Percentiles rank a stretch among this genome's conserved stretches.
These are phyloP conservation scores for Candida ortonii DNA, from an alignment of 805 yeast species.

Conservation along the genomic window DNA sequence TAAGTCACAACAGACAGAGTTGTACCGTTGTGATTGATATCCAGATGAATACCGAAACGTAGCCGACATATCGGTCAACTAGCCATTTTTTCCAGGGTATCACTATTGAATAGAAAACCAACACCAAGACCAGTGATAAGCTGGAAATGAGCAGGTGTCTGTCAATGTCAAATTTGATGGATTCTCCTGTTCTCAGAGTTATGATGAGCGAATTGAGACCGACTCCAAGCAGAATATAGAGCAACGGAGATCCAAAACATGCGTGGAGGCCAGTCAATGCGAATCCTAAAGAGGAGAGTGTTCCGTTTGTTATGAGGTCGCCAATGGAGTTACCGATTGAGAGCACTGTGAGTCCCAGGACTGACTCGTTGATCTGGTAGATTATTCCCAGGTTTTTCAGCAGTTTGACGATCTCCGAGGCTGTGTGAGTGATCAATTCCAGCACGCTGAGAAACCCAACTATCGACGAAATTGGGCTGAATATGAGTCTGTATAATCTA, in stretches of 20 bases:
- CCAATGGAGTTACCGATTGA: conserved; percentile 52
- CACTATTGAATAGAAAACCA: conserved; percentile 36
- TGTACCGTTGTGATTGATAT: conserved; percentile 19
- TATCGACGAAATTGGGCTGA: conserved; percentile 23
- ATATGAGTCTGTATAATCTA: conserved; percentile 13
- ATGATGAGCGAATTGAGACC: conserved; percentile 45
- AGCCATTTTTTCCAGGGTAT: conserved; percentile 48
- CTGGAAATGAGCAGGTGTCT: conserved; percentile 37
- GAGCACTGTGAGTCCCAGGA: conserved; percentile 47
- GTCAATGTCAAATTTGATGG: conserved; percentile 38
- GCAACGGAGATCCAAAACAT: conserved; percentile 52
- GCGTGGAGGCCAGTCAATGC: conserved; percentile 49
- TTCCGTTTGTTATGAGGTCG: conserved; percentile 49
- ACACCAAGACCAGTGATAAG: conserved; percentile 38
- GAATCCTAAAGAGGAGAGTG: conserved; percentile 36
- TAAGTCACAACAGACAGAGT: conserved; percentile 12
- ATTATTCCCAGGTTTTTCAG: conserved; percentile 46
- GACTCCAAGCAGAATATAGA: conserved; percentile 47
- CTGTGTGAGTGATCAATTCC: conserved; percentile 28
- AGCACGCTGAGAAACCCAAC: conserved; percentile 32
- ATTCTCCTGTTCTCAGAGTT: conserved; percentile 12
- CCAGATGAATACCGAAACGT: conserved; percentile 33
- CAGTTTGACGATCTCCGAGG: conserved; percentile 29
- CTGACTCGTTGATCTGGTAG: conserved; percentile 43
- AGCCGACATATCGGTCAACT: conserved; percentile 42